Conservation (phyloP, 1,284 basidiomycete species). For the Rhodotorula sp. region DNA sequence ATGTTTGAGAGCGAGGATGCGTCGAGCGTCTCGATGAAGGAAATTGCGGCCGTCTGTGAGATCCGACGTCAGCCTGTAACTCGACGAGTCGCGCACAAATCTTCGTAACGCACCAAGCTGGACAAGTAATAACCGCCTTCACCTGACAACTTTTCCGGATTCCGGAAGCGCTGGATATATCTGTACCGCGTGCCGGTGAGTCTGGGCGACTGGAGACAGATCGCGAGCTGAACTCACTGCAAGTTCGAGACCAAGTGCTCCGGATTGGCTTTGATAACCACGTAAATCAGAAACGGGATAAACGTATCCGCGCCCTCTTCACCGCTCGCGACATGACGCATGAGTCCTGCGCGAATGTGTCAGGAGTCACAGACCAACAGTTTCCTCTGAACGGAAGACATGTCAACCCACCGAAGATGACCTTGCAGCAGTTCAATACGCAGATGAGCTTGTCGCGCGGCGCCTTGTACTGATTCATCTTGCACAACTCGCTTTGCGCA, state of each 20-base stretch:
- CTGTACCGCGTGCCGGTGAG: constrained; percentile 51
- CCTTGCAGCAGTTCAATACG: constrained; percentile 96
- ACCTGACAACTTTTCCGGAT: constrained; percentile 81
- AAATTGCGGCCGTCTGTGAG: constrained; percentile 77
- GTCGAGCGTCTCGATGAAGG: constrained; percentile 97
- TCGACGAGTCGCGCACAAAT: too few species aligned
- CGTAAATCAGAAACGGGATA: constrained; percentile 89
- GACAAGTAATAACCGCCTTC: constrained; percentile 98
- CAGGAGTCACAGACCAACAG: too few species aligned
- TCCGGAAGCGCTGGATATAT: constrained; percentile 93
- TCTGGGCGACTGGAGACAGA: too few species aligned
- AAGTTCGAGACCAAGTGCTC: constrained; percentile 90
- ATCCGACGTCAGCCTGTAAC: neutral
- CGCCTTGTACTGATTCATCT: constrained; percentile 98
- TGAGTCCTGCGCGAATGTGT: constrained; percentile 61
- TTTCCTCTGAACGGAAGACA: too few species aligned
- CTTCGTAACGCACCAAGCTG: constrained; percentile 64
- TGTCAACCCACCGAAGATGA: constrained; percentile 80
- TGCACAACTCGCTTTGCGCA: constrained; percentile 90
- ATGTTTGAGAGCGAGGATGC: constrained; percentile 88
- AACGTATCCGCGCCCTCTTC: constrained; percentile 74
- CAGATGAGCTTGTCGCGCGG: constrained; percentile 97
- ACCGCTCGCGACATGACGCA: constrained; percentile 66
- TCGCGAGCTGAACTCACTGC: constrained; percentile 60
- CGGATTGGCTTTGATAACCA: constrained; percentile 90